Percentiles rank a stretch among this genome's conserved stretches.
phyloP scores from a whole-genome alignment of 2,329 filamentous ascomycete species.

The Pleoardoris graminearum region DNA sequence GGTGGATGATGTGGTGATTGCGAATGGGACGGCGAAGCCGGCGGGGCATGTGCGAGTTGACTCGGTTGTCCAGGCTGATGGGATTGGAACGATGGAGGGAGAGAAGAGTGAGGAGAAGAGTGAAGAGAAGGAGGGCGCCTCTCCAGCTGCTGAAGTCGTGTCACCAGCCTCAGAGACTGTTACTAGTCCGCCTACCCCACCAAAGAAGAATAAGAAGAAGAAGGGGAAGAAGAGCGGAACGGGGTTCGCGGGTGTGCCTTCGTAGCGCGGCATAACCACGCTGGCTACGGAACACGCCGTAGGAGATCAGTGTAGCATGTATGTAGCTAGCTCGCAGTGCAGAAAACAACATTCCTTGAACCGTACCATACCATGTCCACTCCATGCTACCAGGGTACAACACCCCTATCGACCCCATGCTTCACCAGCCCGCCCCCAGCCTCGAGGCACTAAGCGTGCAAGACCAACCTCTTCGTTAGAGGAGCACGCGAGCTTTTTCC shows the following conservation, averaged over 20 bases:
- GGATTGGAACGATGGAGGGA: neutral
- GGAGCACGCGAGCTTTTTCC: too few relatives aligned
- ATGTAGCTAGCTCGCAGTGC: too few relatives aligned
- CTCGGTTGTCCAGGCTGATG: conserved; percentile 19
- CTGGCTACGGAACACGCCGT: too few relatives aligned
- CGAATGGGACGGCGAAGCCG: neutral
- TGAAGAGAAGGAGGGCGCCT: neutral
- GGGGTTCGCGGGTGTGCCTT: neutral
- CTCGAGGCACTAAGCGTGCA: too few relatives aligned
- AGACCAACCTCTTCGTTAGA: too few relatives aligned
- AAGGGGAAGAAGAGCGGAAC: conserved; percentile 7
- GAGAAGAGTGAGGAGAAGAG: neutral
- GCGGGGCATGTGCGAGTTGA: conserved; percentile 15
- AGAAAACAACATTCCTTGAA: too few relatives aligned
- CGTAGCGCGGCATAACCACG: neutral
- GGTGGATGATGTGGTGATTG: neutral
- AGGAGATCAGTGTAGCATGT: too few relatives aligned
- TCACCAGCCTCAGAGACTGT: neutral
- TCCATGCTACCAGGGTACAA: too few relatives aligned
- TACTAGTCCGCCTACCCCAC: neutral
- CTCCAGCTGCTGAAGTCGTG: neutral
- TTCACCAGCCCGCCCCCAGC: too few relatives aligned
- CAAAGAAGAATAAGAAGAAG: conserved; percentile 11
- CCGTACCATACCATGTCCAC: too few relatives aligned
- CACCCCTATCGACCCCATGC: too few relatives aligned